Percentiles rank a stretch among this genome's conserved stretches.
Evolutionary conservation across 2,329 filamentous ascomycete species (phyloP).

Genomic region (Hypoxylon sp.): DNA sequence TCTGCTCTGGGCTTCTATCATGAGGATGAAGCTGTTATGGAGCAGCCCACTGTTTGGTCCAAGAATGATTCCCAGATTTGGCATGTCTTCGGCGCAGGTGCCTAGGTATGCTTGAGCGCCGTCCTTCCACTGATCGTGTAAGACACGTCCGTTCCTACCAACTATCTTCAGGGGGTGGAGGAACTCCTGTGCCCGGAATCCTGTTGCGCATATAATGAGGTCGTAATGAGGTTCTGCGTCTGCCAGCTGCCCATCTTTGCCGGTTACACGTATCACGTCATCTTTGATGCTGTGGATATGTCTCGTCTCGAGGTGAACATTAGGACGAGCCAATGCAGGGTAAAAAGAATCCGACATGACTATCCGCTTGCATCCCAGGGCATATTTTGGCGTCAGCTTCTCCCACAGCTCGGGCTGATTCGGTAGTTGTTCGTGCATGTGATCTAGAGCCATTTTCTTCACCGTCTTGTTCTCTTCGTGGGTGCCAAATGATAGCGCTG

Average conservation of each 20-base stretch:
- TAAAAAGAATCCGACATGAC: not conserved
- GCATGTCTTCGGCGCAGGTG: not conserved
- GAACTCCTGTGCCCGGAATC: not conserved
- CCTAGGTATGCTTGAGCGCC: not conserved
- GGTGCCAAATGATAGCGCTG: too few species aligned
- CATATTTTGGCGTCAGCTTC: not conserved
- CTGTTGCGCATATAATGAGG: not conserved
- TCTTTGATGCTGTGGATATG: not conserved
- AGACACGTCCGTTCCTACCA: not conserved
- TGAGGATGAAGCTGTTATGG: constrained; percentile 1
- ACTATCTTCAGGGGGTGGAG: not conserved
- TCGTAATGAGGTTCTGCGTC: not conserved
- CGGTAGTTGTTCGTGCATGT: not conserved
- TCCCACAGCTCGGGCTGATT: not conserved
- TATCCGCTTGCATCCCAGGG: not conserved
- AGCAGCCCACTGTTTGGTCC: not conserved
- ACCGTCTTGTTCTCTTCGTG: not conserved
- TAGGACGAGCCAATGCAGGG: not conserved
- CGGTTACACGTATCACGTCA: not conserved
- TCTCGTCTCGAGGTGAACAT: not conserved
- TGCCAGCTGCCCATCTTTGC: too few species aligned
- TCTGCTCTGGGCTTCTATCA: not conserved
- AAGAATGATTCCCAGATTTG: not conserved
- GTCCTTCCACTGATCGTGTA: not conserved
- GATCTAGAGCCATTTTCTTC: not conserved